phyloP scores from a whole-genome alignment of 2,329 filamentous ascomycete species.

The Pseudogymnoascus sp. region DNA sequence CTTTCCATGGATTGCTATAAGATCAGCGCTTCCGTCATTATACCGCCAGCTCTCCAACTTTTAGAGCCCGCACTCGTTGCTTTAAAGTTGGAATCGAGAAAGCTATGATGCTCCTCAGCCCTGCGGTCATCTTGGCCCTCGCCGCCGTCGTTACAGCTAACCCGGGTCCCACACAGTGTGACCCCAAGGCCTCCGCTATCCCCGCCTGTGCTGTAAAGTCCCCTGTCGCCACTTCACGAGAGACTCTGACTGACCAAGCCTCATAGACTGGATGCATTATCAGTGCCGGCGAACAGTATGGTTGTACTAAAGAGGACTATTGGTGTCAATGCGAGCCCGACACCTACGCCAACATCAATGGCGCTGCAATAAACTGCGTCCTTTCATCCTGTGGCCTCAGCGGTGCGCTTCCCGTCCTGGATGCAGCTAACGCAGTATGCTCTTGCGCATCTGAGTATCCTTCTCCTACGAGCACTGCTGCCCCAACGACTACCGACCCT shows the following conservation, averaged over 20 bases:
- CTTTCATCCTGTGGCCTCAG: not conserved
- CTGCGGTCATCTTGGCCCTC: not conserved
- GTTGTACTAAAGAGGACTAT: not conserved
- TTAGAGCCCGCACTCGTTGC: conserved; percentile 2
- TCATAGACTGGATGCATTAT: not conserved
- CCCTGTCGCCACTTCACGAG: not conserved
- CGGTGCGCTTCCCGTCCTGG: not conserved
- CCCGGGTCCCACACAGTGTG: not conserved
- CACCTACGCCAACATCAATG: not conserved
- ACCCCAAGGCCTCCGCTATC: not conserved
- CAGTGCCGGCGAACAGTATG: not conserved
- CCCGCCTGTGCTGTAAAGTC: not conserved
- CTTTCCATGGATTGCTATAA: conserved; percentile 5
- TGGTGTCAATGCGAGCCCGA: not conserved
- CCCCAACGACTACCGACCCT: not conserved
- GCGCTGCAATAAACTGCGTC: not conserved
- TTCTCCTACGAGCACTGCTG: not conserved
- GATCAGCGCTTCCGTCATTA: not conserved
- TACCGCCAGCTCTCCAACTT: not conserved
- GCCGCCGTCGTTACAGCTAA: conserved; percentile 3
- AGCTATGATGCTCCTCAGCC: not conserved
- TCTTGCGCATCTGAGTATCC: not conserved
- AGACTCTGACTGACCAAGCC: not conserved
- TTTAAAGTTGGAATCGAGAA: conserved; percentile 1
- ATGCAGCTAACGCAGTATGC: not conserved